Evolutionary conservation across 768 basidiomycete species (phyloP), one percentile per base, ranked within the genome.

Genomic region (Lentinula detonsa): DNA sequence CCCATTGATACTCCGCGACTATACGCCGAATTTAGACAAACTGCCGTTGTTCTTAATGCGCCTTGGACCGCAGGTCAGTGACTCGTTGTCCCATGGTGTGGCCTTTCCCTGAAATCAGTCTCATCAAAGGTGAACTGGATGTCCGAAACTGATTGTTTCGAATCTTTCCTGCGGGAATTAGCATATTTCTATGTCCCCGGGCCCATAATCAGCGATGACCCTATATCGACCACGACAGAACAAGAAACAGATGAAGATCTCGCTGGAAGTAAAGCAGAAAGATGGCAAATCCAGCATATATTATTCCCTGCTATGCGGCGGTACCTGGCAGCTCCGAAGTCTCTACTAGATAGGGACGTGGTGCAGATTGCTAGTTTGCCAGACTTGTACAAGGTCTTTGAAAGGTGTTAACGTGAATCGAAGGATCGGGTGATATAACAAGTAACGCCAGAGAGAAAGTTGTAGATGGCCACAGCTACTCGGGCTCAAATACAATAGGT

Each of bases 351-450:
- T 65, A 70, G 70, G 31, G 91, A 93, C 67, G 85, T 98, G 4
- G 85, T 93, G 2, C 91, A 95, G 73, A 84, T 96, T 18, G 95
- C 97, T 9, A 90, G 85, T 71, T 73, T 98, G 46, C 94, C 94
- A 1, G 93, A 95, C 64, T 76, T 99, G 57, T 99, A 97, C 72
- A 87, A 90, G 63, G 91, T 98, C 0, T 99, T 98, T 68, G 95
- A 98, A 74, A 75, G 95, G 64, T 98, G 95, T 69, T 98, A 70
- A 78, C 3, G 21, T 9, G 6, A 21, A 4, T 3, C 16, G 4
- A 8, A 31, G 48, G 48, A 49, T 23, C 5, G 10, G 10, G 6
- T 8, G 23, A 8, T 11, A 16, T 43, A 43, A 43, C 13, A 37
- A 11, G 37, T 8, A 37, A 7, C 37, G 11, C 23, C 23, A 11